Percentiles rank a stretch among this genome's conserved stretches.
phyloP scores from a whole-genome alignment of 192 early-diverging fungal genomes.

The Podila verticillata region DNA sequence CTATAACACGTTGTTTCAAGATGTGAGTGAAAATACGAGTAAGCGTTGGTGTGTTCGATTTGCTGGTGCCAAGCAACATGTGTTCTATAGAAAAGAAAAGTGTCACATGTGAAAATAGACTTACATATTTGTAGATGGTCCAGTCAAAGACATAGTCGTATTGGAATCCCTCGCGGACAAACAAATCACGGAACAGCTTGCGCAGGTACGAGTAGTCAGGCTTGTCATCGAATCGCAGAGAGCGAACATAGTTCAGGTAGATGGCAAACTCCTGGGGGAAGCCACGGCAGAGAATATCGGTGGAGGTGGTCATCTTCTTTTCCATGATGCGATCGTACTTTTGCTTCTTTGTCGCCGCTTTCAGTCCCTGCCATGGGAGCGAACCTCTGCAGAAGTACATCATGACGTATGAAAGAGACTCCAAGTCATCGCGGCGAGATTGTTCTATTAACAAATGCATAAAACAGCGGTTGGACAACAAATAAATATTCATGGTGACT shows the following conservation, averaged over 20 bases:
- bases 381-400: conserved; percentile 93
- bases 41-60: too few relatives aligned
- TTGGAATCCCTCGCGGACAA: conserved; percentile 83
- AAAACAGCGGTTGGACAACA: not conserved
- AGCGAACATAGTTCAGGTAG: conserved; percentile 88
- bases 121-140: conserved; percentile 79
- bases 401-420: conserved; percentile 88
- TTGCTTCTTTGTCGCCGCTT: conserved; percentile 90
- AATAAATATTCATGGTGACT: not conserved
- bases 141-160: conserved; percentile 94
- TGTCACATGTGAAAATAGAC: not conserved
- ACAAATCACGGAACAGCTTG: conserved; percentile 86
- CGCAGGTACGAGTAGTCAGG: conserved; percentile 92
- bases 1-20: not conserved
- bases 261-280: conserved; percentile 88
- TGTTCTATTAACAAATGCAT: conserved; percentile 65
- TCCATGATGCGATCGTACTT: conserved; percentile 97
- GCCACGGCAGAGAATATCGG: conserved; percentile 84
- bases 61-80: too few relatives aligned
- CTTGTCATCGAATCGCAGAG: conserved; percentile 89
- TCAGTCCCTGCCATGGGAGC: conserved; percentile 93
- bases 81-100: not conserved
- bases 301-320: conserved; percentile 88
- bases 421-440: conserved; percentile 91
- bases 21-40: too few relatives aligned